These are phyloP conservation scores for Plantago coronopus DNA, from an alignment of 305 asterid genomes.

Conservation along the genomic window DNA sequence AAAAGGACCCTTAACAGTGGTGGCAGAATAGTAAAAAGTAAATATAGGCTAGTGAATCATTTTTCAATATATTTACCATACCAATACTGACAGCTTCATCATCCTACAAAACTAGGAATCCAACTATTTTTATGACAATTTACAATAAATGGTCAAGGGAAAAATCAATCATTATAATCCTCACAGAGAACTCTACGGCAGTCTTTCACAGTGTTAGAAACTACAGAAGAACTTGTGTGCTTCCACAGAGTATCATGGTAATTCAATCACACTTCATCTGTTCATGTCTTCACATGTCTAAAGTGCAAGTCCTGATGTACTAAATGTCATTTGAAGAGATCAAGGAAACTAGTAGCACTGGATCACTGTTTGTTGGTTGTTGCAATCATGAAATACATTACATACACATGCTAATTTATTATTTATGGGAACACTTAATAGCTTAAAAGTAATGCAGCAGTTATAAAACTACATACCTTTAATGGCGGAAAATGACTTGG, in stretches of 20 bases:
- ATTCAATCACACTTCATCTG: not conserved
- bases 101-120: not conserved
- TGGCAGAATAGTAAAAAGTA: not conserved
- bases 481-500: conserved; percentile 89
- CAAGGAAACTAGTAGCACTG: not conserved
- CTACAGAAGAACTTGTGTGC: not conserved
- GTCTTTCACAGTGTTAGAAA: not conserved
- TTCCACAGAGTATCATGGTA: not conserved
- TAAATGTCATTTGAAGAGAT: not conserved
- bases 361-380: too few species aligned
- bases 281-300: not conserved
- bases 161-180: too few species aligned
- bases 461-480: conserved; percentile 43
- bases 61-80: conserved; percentile 1
- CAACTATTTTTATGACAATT: not conserved
- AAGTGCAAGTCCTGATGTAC: not conserved
- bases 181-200: too few species aligned
- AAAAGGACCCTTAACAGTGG: too few species aligned
- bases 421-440: too few species aligned
- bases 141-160: not conserved
- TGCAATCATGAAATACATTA: too few species aligned
- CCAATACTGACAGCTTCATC: not conserved
- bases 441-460: conserved; percentile 10
- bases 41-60: conserved; percentile 1
- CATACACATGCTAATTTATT: too few species aligned